Conservation (phyloP, 2,329 filamentous ascomycete genomes). For the Diaporthe batatas region DNA sequence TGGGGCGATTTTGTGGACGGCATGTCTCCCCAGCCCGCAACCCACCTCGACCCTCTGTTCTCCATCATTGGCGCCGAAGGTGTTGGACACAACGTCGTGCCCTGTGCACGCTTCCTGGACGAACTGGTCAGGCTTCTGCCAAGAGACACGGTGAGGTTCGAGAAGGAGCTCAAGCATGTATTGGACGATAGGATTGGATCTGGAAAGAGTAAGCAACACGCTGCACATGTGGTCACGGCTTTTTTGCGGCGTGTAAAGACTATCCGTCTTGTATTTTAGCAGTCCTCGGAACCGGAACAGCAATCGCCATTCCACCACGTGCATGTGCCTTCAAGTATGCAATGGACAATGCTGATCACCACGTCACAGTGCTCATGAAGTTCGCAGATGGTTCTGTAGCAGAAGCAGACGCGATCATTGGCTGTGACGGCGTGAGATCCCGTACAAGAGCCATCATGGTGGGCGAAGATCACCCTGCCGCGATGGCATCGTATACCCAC, state of each 20-base stretch:
- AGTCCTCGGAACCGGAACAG: constrained; percentile 1
- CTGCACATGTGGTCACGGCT: constrained; percentile 12
- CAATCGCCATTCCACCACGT: neutral
- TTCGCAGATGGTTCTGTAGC: constrained; percentile 49
- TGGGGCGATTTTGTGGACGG: constrained; percentile 50
- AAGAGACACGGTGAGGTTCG: constrained; percentile 44
- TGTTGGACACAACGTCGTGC: constrained; percentile 45
- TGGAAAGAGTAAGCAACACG: constrained; percentile 31
- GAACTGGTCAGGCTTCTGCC: constrained; percentile 47
- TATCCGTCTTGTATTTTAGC: neutral
- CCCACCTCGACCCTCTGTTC: constrained; percentile 43
- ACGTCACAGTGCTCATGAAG: constrained; percentile 31
- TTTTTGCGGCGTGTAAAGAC: constrained; percentile 12
- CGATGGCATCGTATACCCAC: constrained; percentile 62
- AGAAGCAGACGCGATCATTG: constrained; percentile 57
- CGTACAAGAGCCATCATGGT: constrained; percentile 65
- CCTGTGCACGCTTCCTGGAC: constrained; percentile 48
- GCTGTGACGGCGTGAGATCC: constrained; percentile 74
- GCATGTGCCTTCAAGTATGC: neutral
- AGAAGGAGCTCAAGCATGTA: constrained; percentile 50
- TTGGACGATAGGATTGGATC: constrained; percentile 44
- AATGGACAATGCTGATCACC: neutral
- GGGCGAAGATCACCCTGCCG: constrained; percentile 55
- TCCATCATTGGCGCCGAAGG: constrained; percentile 39
- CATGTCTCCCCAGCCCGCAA: constrained; percentile 38